Percentiles rank a stretch among this genome's conserved stretches.
These are phyloP conservation scores for Penicillium brevicompactum DNA, from an alignment of 2,329 filamentous ascomycete genomes.

Conservation along the genomic window DNA sequence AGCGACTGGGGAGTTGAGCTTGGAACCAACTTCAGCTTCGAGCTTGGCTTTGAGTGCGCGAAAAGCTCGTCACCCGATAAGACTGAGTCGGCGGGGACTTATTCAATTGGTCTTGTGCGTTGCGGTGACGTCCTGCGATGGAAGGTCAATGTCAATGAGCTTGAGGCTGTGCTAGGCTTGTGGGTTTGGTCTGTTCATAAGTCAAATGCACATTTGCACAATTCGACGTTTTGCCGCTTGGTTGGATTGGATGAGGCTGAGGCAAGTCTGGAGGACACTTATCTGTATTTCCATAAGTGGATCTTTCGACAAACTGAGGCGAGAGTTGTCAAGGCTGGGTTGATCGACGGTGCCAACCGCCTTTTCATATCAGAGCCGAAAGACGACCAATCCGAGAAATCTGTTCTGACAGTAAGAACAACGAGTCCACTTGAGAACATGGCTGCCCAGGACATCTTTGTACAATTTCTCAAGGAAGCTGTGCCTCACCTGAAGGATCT, in stretches of 20 bases:
- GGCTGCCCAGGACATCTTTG: constrained; percentile 39
- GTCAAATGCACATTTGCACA: constrained; percentile 17
- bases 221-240: constrained; percentile 20
- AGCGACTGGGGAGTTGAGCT: constrained; percentile 20
- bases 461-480: constrained; percentile 28
- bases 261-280: constrained; percentile 23
- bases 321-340: constrained; percentile 18
- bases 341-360: constrained; percentile 16
- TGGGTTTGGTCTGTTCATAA: constrained; percentile 36
- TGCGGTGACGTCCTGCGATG: constrained; percentile 28
- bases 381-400: constrained; percentile 2
- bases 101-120: constrained; percentile 18
- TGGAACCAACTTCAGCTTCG: constrained; percentile 16
- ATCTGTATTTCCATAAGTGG: constrained; percentile 35
- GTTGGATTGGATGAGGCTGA: constrained; percentile 25
- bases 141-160: constrained; percentile 25
- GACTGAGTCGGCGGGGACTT: constrained; percentile 9
- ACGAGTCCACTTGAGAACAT: constrained; percentile 27
- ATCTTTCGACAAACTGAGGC: constrained; percentile 31
- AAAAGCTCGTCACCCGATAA: background rate
- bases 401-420: constrained; percentile 27
- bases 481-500: constrained; percentile 12
- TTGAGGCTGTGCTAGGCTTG: constrained; percentile 37
- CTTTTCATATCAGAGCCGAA: constrained; percentile 25
- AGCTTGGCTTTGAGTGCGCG: constrained; percentile 22